phyloP scores from a whole-genome alignment of 2,329 filamentous ascomycete genomes.

The Fonsecaea multimorphosa region DNA sequence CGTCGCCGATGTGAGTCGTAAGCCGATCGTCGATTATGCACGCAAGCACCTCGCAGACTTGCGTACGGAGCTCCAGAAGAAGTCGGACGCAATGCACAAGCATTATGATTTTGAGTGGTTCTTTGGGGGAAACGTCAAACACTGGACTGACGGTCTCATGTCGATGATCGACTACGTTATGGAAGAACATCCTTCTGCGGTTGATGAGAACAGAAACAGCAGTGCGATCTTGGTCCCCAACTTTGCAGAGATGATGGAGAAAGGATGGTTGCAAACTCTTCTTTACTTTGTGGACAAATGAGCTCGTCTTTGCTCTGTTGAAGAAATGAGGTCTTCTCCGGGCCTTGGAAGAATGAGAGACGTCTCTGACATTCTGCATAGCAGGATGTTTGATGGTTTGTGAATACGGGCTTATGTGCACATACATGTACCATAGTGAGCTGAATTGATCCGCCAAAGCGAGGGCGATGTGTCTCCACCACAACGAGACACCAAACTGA shows the following conservation, averaged over 20 bases:
- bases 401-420: not conserved
- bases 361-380: not conserved
- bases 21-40: constrained; percentile 13
- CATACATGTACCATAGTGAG: constrained; percentile 16
- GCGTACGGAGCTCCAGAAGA: constrained; percentile 23
- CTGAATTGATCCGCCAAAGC: not conserved
- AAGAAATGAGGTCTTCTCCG: too few relatives aligned
- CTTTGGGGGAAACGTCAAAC: constrained; percentile 21
- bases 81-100: constrained; percentile 28
- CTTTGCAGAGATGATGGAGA: constrained; percentile 8
- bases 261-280: constrained; percentile 4
- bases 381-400: not conserved
- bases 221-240: not conserved
- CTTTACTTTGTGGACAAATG: not conserved
- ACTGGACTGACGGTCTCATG: constrained; percentile 34
- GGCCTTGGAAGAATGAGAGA: not conserved
- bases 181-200: not conserved
- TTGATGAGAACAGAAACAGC: not conserved
- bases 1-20: constrained; percentile 7
- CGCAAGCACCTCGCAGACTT: constrained; percentile 13
- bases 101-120: constrained; percentile 28
- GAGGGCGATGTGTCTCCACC: not conserved
- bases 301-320: constrained; percentile 6
- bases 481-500: not conserved
- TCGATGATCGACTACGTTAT: constrained; percentile 29